Percentiles rank a stretch among this genome's conserved stretches.
Evolutionary conservation across 805 yeast genomes (phyloP).

Genomic region (Schwanniomyces pseudopolymorphus): DNA sequence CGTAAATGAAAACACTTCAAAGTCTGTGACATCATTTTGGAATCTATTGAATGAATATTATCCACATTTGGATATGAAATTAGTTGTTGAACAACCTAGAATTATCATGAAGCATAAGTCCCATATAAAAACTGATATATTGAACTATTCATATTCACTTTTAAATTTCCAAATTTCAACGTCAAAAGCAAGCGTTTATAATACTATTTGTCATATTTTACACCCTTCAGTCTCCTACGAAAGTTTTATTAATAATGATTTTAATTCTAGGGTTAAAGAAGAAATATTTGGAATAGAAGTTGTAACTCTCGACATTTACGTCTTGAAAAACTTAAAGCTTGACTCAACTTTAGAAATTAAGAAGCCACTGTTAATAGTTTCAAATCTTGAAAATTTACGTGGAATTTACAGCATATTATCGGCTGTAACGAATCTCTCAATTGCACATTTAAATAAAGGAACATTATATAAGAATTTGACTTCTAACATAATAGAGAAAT

Average conservation of each 20-base stretch:
- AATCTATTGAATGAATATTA: constrained; percentile 29
- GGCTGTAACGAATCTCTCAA: constrained; percentile 22
- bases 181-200: constrained; percentile 29
- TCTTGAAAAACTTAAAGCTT: constrained; percentile 28
- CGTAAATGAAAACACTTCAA: not conserved
- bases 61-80: constrained; percentile 29
- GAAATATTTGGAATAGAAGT: constrained; percentile 22
- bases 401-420: constrained; percentile 32
- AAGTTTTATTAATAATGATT: constrained; percentile 18
- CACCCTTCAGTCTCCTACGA: constrained; percentile 31
- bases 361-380: constrained; percentile 22
- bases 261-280: constrained; percentile 9
- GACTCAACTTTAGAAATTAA: constrained; percentile 18
- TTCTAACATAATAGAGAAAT: constrained; percentile 15
- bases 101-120: constrained; percentile 17
- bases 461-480: constrained; percentile 27
- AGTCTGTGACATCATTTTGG: constrained; percentile 12
- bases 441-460: constrained; percentile 26
- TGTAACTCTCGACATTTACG: constrained; percentile 17
- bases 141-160: constrained; percentile 35
- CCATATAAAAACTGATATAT: constrained; percentile 15
- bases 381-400: constrained; percentile 26
- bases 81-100: constrained; percentile 34
- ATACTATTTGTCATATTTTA: constrained; percentile 31
- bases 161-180: constrained; percentile 34